Evolutionary conservation across 352 stramenopile species (phyloP).

Genomic region (Pythium guiyangense): DNA sequence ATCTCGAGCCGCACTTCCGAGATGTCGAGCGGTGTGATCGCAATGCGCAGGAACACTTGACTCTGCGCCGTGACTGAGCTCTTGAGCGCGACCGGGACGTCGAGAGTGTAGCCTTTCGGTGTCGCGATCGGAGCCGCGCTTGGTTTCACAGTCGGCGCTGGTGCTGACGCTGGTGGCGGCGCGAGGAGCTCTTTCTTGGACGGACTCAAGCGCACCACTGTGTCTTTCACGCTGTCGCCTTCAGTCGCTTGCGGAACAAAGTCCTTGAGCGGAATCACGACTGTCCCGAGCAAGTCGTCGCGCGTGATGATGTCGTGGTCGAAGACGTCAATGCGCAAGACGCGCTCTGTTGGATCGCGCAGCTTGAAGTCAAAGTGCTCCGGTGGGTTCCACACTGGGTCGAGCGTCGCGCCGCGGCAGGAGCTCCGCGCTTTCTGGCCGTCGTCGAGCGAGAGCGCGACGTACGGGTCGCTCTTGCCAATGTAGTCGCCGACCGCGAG

Average conservation of each 20-base stretch:
- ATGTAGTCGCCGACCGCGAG: conserved; percentile 22
- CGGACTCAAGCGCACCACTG: background rate
- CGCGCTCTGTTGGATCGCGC: conserved; percentile 7
- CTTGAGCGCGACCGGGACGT: conserved; percentile 11
- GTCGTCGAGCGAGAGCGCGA: conserved; percentile 20
- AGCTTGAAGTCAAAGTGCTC: conserved; percentile 37
- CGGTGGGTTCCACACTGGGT: conserved; percentile 23
- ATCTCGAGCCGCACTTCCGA: conserved; percentile 20
- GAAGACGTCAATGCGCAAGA: conserved; percentile 22
- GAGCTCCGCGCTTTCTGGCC: conserved; percentile 20
- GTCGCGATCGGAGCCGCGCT: background rate
- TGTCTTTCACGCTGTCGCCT: background rate
- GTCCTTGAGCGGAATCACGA: conserved; percentile 19
- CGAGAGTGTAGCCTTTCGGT: conserved; percentile 14
- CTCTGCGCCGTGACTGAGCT: conserved; percentile 7
- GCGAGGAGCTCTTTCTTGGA: background rate
- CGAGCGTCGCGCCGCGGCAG: conserved; percentile 14
- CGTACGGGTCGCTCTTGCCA: conserved; percentile 33
- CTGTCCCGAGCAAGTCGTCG: conserved; percentile 22
- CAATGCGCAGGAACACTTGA: conserved; percentile 19
- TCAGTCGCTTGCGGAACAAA: conserved; percentile 6
- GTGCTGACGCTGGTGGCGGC: background rate
- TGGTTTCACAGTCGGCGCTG: too few relatives aligned
- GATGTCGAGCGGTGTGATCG: conserved; percentile 15
- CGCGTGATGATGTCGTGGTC: conserved; percentile 23